Evolutionary conservation across 495 filamentous ascomycete genomes (phyloP).

Genomic region (Aspergillus sparsus): DNA sequence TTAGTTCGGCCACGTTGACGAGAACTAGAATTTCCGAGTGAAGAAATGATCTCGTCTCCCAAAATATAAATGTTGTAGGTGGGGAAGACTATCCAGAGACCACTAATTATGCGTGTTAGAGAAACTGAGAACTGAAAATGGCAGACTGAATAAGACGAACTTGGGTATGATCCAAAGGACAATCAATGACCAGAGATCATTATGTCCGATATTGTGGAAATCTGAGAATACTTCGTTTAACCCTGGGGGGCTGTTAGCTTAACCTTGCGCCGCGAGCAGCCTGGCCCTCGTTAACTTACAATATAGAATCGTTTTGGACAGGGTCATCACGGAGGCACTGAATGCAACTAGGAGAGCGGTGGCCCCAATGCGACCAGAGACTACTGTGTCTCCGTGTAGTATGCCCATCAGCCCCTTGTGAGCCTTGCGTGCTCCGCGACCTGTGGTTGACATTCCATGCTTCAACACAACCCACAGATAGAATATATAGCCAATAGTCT

Average conservation of each 20-base stretch:
- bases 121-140: neutral
- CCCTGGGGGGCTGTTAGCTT: slow-evolving; percentile 47
- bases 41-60: slow-evolving; percentile 68
- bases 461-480: slow-evolving; percentile 66
- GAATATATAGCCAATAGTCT: slow-evolving; percentile 67
- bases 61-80: slow-evolving; percentile 68
- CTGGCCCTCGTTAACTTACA: slow-evolving; percentile 53
- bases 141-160: slow-evolving; percentile 51
- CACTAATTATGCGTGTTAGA: slow-evolving; percentile 49
- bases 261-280: neutral
- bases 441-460: slow-evolving; percentile 41
- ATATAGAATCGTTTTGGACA: slow-evolving; percentile 87
- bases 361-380: slow-evolving; percentile 61
- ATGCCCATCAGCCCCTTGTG: slow-evolving; percentile 42
- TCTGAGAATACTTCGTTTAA: slow-evolving; percentile 75
- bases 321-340: slow-evolving; percentile 71
- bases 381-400: slow-evolving; percentile 50
- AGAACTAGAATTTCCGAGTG: slow-evolving; percentile 55
- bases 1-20: slow-evolving; percentile 40
- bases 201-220: slow-evolving; percentile 80
- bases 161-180: slow-evolving; percentile 79
- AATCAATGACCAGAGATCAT: slow-evolving; percentile 56
- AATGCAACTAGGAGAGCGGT: slow-evolving; percentile 68
- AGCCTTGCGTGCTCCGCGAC: slow-evolving; percentile 36
- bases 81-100: slow-evolving; percentile 75